Base-by-base conservation (phyloP, 2,329 filamentous ascomycete species). In the Parasarocladium wereldwijsianum region DNA sequence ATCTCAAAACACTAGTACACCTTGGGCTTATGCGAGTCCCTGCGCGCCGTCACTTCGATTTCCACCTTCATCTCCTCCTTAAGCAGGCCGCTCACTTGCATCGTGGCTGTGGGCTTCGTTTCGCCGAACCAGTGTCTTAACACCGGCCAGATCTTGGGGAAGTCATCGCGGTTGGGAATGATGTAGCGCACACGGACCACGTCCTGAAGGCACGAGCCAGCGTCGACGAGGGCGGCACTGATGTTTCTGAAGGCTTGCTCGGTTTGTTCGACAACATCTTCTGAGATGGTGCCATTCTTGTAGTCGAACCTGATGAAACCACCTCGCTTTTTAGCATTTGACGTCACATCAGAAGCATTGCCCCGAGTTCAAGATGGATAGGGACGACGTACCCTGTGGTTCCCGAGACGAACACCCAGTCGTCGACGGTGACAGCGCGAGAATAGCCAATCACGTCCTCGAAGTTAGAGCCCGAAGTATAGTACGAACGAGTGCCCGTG, bases 371-470 rank as follows among this genome's bases (percentile, higher is more conserved):
- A n/a, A n/a, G n/a, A 21, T 21, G 8, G n/a, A 3, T 12, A 27
- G 12, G 30, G 13, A 25, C 4, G 2, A 32, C 38, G 31, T 40
- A 64, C 63, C 65, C 65, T 3, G 65, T 70, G 21, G 63, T 68
- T 1, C 65, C 65, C 3, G 65, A 67, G 4, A 70, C 62, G 33
- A 67, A 59, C 8, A 69, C 46, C 52, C 59, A 62, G 21, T 62
- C 60, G 8, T 60, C 64, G 1, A 52, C 47, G 12, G 66, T 53
- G 3, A 70, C 62, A 20, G 64, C 65, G 28, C 65, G 55, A 17
- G 64, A 68, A 44, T 70, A 70, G 29, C 60, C 64, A 32, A 69
- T 69, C 36, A 62, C 50, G 16, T 50, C 49, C 44, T 70, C 65
- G 36, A 69, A 70, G 23, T 51, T 44, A 5, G 64, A 69, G 29